These are phyloP conservation scores for Debaryomyces subglobosus DNA, from an alignment of 1,139 yeast genomes.

Conservation along the genomic window DNA sequence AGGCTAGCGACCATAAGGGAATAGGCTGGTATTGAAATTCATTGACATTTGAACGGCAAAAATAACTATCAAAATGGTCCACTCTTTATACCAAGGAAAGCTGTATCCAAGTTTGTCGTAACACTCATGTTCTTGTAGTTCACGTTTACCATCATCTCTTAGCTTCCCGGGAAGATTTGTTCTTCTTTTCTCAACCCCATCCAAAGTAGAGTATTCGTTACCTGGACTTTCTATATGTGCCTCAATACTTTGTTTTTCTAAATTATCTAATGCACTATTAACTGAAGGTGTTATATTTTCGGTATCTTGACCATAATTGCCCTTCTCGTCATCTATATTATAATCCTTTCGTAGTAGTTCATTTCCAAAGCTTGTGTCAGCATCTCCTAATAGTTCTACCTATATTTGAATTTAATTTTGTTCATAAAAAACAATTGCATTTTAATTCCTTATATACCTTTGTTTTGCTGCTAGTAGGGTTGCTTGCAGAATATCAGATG, in stretches of 20 bases:
- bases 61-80: slow-evolving; percentile 33
- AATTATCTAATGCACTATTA: background rate
- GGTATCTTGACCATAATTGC: background rate
- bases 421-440: background rate
- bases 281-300: background rate
- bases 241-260: background rate
- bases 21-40: slow-evolving; percentile 39
- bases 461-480: background rate
- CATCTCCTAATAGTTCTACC: background rate
- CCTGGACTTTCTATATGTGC: background rate
- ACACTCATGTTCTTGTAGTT: slow-evolving; percentile 33
- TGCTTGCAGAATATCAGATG: no score
- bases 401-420: no score
- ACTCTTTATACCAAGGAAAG: slow-evolving; percentile 31
- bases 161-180: background rate
- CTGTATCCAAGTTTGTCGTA: slow-evolving; percentile 32
- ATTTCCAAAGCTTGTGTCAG: background rate
- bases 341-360: background rate
- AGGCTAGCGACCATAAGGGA: slow-evolving; percentile 17
- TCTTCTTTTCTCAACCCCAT: background rate
- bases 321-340: background rate
- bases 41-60: slow-evolving; percentile 38
- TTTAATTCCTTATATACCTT: background rate
- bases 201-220: background rate
- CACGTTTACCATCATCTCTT: slow-evolving; percentile 24